Conservation (phyloP, 495 filamentous ascomycete species). For the Penicillium nucicola region DNA sequence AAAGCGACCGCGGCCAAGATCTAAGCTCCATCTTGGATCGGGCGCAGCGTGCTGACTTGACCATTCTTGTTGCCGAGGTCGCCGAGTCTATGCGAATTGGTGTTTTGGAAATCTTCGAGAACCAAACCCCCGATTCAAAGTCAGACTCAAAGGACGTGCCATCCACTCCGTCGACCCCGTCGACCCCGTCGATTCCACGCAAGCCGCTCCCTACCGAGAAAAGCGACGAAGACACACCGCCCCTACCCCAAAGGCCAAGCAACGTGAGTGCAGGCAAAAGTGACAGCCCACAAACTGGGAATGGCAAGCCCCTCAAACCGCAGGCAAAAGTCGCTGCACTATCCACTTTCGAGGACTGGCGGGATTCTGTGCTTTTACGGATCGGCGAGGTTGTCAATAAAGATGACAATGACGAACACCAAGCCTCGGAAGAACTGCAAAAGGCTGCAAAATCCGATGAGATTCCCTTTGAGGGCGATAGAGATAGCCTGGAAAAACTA, state of each 20-base stretch:
- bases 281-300: slow-evolving; percentile 6
- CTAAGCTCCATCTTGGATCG: slow-evolving; percentile 49
- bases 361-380: slow-evolving; percentile 55
- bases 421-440: slow-evolving; percentile 8
- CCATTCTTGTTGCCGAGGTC: slow-evolving; percentile 42
- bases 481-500: slow-evolving; percentile 28
- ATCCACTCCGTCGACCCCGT: neutral
- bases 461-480: slow-evolving; percentile 23
- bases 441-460: slow-evolving; percentile 16
- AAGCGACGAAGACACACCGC: slow-evolving; percentile 12
- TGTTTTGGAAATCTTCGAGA: slow-evolving; percentile 40
- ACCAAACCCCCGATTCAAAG: slow-evolving; percentile 16
- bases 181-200: neutral
- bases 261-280: neutral
- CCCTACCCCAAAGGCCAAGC: slow-evolving; percentile 13
- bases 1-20: slow-evolving; percentile 37
- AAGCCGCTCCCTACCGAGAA: neutral
- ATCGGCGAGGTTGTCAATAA: slow-evolving; percentile 66
- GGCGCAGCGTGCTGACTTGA: slow-evolving; percentile 48
- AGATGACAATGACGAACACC: slow-evolving; percentile 36
- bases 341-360: slow-evolving; percentile 63
- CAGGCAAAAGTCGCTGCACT: slow-evolving; percentile 40
- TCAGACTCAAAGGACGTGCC: slow-evolving; percentile 1
- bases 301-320: neutral
- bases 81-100: slow-evolving; percentile 43